Percentiles rank a stretch among this genome's conserved stretches.
Evolutionary conservation across 768 basidiomycete genomes (phyloP).

Genomic region (Hydnomerulius pinastri): DNA sequence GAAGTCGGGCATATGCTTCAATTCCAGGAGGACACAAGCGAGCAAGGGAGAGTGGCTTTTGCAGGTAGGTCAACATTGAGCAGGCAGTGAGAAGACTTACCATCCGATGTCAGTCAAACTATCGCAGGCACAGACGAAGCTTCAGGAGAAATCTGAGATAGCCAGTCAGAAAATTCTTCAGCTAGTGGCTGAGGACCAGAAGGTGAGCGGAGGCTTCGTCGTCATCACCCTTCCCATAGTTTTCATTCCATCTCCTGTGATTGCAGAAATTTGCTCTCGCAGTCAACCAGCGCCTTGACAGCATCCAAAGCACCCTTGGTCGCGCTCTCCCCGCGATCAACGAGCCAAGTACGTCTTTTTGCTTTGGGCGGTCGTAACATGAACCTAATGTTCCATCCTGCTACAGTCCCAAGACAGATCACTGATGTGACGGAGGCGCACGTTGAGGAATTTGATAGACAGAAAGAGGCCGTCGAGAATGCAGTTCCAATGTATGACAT

Average conservation of each 20-base stretch:
- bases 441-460: not conserved
- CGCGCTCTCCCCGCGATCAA: not conserved
- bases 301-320: not conserved
- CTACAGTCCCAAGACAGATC: not conserved
- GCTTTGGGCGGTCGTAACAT: not conserved
- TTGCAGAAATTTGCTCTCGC: not conserved
- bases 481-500: not conserved
- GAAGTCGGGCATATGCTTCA: not conserved
- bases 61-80: not conserved
- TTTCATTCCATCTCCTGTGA: too few relatives aligned
- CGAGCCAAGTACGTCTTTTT: not conserved
- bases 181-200: not conserved
- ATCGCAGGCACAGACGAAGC: not conserved
- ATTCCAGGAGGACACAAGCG: not conserved
- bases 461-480: not conserved
- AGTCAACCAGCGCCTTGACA: not conserved
- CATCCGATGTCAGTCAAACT: not conserved
- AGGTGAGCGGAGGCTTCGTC: too few relatives aligned
- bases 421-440: not conserved
- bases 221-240: too few relatives aligned
- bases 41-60: not conserved
- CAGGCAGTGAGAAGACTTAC: not conserved
- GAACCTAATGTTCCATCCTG: not conserved
- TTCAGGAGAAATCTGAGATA: not conserved
- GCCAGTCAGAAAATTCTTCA: not conserved